A percentile compares a stretch with the other conserved stretches of the same genome.
These are phyloP conservation scores for Cyclotella sp. DNA, from an alignment of 108 stramenopile genomes.

Conservation along the genomic window DNA sequence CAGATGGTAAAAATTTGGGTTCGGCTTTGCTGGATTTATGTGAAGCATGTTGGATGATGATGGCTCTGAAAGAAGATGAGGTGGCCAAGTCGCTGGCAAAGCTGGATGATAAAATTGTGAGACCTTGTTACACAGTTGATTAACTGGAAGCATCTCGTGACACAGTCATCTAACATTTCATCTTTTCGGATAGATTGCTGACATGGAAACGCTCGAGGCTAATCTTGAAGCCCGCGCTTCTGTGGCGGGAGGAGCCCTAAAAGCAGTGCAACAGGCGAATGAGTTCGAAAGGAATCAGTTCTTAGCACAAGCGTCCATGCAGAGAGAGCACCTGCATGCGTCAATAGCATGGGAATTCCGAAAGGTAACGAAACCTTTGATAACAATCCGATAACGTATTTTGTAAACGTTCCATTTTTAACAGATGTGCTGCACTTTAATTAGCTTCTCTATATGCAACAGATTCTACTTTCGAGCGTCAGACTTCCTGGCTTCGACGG, in stretches of 20 bases:
- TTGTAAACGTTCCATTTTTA: background rate
- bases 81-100: slow-evolving; percentile 47
- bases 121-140: background rate
- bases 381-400: background rate
- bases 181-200: slow-evolving; percentile 28
- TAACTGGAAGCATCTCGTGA: background rate
- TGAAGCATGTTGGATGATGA: slow-evolving; percentile 81
- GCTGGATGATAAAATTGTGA: slow-evolving; percentile 65
- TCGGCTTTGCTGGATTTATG: slow-evolving; percentile 68
- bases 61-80: slow-evolving; percentile 75
- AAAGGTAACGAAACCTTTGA: slow-evolving; percentile 5
- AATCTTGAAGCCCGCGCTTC: slow-evolving; percentile 72
- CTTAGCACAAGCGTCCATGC: slow-evolving; percentile 55
- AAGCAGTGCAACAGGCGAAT: slow-evolving; percentile 73
- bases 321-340: slow-evolving; percentile 60
- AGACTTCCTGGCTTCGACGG: slow-evolving; percentile 79
- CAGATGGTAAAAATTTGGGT: slow-evolving; percentile 59
- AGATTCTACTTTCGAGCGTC: slow-evolving; percentile 70
- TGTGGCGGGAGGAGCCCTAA: slow-evolving; percentile 69
- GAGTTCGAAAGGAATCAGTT: slow-evolving; percentile 68
- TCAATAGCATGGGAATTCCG: slow-evolving; percentile 81
- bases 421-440: background rate
- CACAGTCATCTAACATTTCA: background rate
- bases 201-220: slow-evolving; percentile 49
- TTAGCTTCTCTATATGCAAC: slow-evolving; percentile 72